Conservation (phyloP, 495 filamentous ascomycete species). For the Lophium mytilinum region DNA sequence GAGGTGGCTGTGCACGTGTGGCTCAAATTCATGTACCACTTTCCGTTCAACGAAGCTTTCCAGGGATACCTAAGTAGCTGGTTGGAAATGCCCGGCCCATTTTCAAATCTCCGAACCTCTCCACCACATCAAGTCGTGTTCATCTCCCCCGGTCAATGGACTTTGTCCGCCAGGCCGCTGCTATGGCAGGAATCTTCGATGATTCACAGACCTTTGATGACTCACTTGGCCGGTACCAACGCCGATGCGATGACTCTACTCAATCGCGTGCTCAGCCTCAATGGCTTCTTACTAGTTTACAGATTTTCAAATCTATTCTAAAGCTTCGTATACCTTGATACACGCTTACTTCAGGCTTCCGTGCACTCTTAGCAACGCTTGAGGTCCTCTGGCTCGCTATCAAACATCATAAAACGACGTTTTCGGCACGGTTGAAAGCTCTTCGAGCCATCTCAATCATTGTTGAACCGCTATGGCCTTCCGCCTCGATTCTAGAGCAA, state of each 20-base stretch:
- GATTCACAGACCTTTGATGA: neutral
- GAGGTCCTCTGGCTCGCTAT: neutral
- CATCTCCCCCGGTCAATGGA: neutral
- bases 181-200: neutral
- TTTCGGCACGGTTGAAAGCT: neutral
- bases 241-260: neutral
- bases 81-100: neutral
- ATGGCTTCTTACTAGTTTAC: neutral
- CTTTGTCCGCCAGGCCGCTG: neutral
- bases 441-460: neutral
- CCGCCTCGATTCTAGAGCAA: neutral
- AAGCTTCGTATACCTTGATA: no score
- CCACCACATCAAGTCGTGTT: neutral
- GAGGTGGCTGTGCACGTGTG: neutral
- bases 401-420: neutral
- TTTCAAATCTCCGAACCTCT: neutral
- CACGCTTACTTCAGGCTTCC: no score
- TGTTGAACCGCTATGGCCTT: neutral
- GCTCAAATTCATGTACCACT: neutral
- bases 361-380: neutral
- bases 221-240: neutral
- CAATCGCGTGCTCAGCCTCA: neutral
- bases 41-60: no score
- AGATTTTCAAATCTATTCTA: no score
- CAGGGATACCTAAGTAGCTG: neutral